These are phyloP conservation scores for Avena eriantha DNA, from an alignment of 176 grass and related monocot genomes.

Conservation along the genomic window DNA sequence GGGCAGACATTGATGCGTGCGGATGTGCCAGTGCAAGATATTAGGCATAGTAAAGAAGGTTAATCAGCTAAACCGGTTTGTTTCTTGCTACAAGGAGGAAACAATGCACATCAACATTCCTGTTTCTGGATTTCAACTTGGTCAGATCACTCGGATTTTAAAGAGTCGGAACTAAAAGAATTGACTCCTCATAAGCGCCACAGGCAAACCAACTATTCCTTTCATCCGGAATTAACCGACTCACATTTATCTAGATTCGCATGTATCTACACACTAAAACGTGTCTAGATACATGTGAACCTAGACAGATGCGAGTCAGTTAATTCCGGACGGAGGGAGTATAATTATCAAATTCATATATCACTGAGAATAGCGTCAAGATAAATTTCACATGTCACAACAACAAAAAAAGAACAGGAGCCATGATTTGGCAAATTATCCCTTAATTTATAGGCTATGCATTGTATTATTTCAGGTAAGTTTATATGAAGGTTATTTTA, in stretches of 20 bases:
- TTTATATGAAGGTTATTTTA: not conserved
- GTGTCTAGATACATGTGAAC: too few species aligned
- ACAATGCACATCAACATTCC: not conserved
- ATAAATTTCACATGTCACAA: not conserved
- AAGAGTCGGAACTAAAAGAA: not conserved
- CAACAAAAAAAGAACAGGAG: not conserved
- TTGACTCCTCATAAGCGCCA: constrained; percentile 1
- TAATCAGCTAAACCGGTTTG: not conserved
- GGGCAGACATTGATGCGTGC: not conserved
- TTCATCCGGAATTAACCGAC: too few species aligned
- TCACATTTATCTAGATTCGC: too few species aligned
- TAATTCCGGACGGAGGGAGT: too few species aligned
- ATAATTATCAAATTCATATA: not conserved
- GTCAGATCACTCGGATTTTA: not conserved
- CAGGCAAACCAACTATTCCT: not conserved
- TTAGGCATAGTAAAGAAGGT: constrained; percentile 22
- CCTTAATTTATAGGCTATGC: not conserved
- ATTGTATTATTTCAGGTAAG: not conserved
- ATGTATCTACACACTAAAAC: too few species aligned
- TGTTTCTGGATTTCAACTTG: constrained; percentile 13
- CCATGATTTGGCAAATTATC: not conserved
- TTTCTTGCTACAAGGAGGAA: not conserved
- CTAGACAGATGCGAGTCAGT: too few species aligned
- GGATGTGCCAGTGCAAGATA: constrained; percentile 6
- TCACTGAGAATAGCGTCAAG: not conserved